These are phyloP conservation scores for Pterulicium gracile DNA, from an alignment of 1,284 basidiomycete species.

Conservation along the genomic window DNA sequence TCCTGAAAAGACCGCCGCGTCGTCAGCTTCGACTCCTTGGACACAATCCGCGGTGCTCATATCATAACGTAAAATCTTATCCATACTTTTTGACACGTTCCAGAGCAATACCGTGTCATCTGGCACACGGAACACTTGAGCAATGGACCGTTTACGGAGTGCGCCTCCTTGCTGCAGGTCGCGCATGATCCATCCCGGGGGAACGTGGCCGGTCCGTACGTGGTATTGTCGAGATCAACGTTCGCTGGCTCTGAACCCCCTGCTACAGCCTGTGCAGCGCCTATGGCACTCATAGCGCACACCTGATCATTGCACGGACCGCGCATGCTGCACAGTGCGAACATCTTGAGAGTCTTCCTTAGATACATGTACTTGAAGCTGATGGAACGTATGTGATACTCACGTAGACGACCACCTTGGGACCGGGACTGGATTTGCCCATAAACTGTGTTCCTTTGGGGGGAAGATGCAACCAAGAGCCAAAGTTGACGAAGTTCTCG, in stretches of 20 bases:
- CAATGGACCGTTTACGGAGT: too few species aligned
- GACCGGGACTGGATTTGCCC: background rate
- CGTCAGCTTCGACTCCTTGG: too few species aligned
- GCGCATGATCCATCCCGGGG: background rate
- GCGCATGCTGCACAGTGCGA: too few species aligned
- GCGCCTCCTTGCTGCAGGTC: background rate
- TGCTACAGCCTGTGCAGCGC: too few species aligned
- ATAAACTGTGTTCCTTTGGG: background rate
- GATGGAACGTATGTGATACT: too few species aligned
- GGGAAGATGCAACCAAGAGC: background rate
- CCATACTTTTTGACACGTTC: background rate
- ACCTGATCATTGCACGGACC: background rate
- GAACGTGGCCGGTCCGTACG: background rate
- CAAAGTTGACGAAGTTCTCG: background rate
- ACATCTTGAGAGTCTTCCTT: too few species aligned
- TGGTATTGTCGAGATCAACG: background rate
- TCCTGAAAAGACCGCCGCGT: background rate
- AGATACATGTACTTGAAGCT: background rate
- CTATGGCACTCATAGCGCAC: background rate
- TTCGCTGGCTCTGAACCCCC: background rate
- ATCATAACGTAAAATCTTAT: too few species aligned
- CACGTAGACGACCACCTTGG: background rate
- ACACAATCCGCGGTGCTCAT: background rate
- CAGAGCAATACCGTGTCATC: background rate
- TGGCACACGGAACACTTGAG: background rate